phyloP scores from a whole-genome alignment of 116 monocot species.

The Phalaenopsis hybrid region DNA sequence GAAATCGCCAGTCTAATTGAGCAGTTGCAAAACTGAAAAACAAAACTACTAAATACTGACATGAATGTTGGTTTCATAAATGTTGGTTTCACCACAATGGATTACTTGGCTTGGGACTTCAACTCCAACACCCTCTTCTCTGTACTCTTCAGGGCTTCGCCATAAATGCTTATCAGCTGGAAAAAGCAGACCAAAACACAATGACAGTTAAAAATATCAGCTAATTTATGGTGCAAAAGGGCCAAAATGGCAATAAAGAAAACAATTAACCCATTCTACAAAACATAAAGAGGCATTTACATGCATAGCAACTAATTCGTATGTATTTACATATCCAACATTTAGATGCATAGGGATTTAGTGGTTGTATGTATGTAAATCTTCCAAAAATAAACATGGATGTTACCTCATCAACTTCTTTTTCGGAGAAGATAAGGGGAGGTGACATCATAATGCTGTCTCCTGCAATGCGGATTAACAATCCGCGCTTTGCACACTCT shows the following conservation, averaged over 20 bases:
- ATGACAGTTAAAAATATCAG: not conserved
- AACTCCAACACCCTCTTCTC: constrained; percentile 77
- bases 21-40: too few relatives aligned
- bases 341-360: too few relatives aligned
- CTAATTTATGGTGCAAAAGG: not conserved
- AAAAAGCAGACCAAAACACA: constrained; percentile 4
- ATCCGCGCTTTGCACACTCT: constrained; percentile 83
- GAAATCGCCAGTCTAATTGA: too few relatives aligned
- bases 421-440: constrained; percentile 54
- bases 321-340: too few relatives aligned
- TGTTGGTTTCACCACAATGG: too few relatives aligned
- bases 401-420: constrained; percentile 71
- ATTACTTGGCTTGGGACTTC: constrained; percentile 34
- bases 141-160: constrained; percentile 71
- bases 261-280: not conserved
- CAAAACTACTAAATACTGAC: too few relatives aligned
- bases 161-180: constrained; percentile 75
- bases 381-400: not conserved
- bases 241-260: not conserved
- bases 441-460: constrained; percentile 95
- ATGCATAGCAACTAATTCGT: too few relatives aligned
- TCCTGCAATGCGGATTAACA: constrained; percentile 78
- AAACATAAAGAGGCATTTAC: not conserved
- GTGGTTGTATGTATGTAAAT: too few relatives aligned
- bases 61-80: too few relatives aligned